Evolutionary conservation across 306 rosid genomes (phyloP), one percentile per base, ranked within the genome.

Genomic region (Notholithocarpus densiflorus): DNA sequence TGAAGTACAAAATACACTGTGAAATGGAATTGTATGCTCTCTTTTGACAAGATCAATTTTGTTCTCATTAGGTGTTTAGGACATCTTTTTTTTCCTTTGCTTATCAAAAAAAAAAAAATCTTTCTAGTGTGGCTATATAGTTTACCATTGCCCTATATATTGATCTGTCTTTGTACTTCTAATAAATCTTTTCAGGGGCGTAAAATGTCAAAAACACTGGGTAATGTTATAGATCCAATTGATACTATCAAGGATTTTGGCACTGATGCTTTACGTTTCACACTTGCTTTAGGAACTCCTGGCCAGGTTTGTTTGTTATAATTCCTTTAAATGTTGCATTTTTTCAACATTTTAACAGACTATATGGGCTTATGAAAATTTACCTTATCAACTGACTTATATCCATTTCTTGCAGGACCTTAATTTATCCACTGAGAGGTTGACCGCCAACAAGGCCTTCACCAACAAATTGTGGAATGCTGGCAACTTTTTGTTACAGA

Each of bases 401-500:
- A 5, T 52, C 37, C 20, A 77, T 85, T 73, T 77, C 24, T 69
- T 82, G 32, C 89, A 94, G 98, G 98, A 94, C 79, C 98, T 94
- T 84, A 94, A 92, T 91, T 90, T 94, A 80, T 94, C 98, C 72
- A 82, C 80, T 19, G 98, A 92, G 86, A 86, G 97, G 77, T 80
- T 94, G 88, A 87, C 92, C 51, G 85, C 98, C 76, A 92, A 94
- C 84, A 94, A 92, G 86, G 97, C 97, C 60, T 92, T 94, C 88
- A 94, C 98, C 26, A 94, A 94, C 89, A 94, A 94, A 86, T 83
- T 94, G 71, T 94, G 98, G 98, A 94, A 94, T 73, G 98, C 98
- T 43, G 97, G 98, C 69, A 94, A 94, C 80, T 94, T 92, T 80
- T 76, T 94, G 69, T 85, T 94, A 74, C 97, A 92, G 86, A 94